A percentile compares a stretch with the other conserved stretches of the same genome.
Evolutionary conservation across 2,329 filamentous ascomycete genomes (phyloP).

Genomic region (Sordariomycetes sp.): DNA sequence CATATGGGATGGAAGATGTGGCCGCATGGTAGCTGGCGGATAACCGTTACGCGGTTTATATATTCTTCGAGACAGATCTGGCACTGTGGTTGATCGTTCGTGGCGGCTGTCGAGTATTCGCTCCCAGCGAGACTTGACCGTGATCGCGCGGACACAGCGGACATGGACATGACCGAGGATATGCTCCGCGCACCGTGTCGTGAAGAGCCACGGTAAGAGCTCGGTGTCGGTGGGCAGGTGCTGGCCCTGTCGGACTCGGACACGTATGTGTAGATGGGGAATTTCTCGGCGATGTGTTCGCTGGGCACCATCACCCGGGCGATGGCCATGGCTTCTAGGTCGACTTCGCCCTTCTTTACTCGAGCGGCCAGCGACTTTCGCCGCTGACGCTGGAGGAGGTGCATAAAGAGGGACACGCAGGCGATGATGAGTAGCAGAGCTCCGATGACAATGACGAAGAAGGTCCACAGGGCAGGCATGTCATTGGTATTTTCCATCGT

Average conservation of each 20-base stretch:
- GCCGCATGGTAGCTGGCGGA: constrained; percentile 78
- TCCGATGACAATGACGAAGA: constrained; percentile 59
- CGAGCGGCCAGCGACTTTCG: constrained; percentile 57
- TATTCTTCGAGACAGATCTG: constrained; percentile 87
- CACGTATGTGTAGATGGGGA: constrained; percentile 72
- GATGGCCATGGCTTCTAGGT: constrained; percentile 78
- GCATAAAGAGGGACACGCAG: constrained; percentile 61
- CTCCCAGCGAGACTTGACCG: background rate
- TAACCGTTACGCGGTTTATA: constrained; percentile 54
- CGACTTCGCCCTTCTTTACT: constrained; percentile 68
- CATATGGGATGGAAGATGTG: constrained; percentile 93
- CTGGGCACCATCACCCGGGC: constrained; percentile 70
- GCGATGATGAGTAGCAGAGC: constrained; percentile 60
- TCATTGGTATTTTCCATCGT: constrained; percentile 31
- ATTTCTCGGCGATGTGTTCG: constrained; percentile 53
- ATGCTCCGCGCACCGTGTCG: constrained; percentile 17
- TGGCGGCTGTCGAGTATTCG: constrained; percentile 19
- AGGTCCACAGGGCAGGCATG: constrained; percentile 73
- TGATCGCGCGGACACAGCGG: background rate
- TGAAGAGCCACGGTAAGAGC: constrained; percentile 18
- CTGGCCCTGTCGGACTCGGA: constrained; percentile 34
- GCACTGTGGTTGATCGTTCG: constrained; percentile 68
- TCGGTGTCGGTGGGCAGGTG: constrained; percentile 22
- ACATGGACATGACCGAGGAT: constrained; percentile 13
- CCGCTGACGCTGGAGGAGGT: constrained; percentile 62